Percentiles rank a stretch among this genome's conserved stretches.
phyloP scores from a whole-genome alignment of 2,329 filamentous ascomycete genomes.

The Fusarium azukiicola region DNA sequence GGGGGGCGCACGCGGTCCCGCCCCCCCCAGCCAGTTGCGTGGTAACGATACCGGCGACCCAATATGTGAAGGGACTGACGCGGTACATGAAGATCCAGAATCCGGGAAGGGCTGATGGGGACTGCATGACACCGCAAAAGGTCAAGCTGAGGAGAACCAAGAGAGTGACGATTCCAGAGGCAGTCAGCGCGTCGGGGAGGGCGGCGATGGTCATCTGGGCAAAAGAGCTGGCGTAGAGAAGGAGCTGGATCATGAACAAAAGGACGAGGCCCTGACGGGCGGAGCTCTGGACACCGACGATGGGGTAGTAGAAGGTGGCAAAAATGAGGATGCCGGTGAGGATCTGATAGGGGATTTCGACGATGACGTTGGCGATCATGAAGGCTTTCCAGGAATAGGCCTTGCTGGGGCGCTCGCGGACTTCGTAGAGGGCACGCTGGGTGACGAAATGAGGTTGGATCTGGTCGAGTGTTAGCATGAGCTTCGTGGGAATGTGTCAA shows the following conservation, averaged over 20 bases:
- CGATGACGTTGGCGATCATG: slow-evolving; percentile 85
- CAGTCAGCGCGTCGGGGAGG: slow-evolving; percentile 84
- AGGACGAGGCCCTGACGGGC: slow-evolving; percentile 83
- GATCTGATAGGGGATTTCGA: slow-evolving; percentile 87
- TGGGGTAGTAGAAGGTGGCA: slow-evolving; percentile 84
- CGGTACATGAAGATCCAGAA: slow-evolving; percentile 89
- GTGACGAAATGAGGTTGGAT: slow-evolving; percentile 89
- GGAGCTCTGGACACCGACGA: slow-evolving; percentile 70
- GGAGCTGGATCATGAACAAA: slow-evolving; percentile 82
- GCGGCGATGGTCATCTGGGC: slow-evolving; percentile 87
- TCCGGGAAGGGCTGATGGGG: slow-evolving; percentile 74
- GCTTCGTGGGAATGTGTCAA: slow-evolving; percentile 42
- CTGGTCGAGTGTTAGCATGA: slow-evolving; percentile 54
- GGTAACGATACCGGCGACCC: slow-evolving; percentile 76
- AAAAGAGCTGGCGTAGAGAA: slow-evolving; percentile 87
- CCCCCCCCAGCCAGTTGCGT: slow-evolving; percentile 43
- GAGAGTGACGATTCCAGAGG: slow-evolving; percentile 72
- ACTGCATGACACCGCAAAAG: slow-evolving; percentile 80
- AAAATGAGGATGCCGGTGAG: slow-evolving; percentile 82
- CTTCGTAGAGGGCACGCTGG: slow-evolving; percentile 88
- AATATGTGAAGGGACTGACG: slow-evolving; percentile 82
- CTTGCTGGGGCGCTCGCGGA: slow-evolving; percentile 87
- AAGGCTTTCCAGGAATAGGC: slow-evolving; percentile 89
- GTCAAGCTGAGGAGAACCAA: slow-evolving; percentile 75
- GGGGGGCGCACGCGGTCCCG: too few species aligned